These are phyloP conservation scores for Rhizophlyctis rosea DNA, from an alignment of 192 early-diverging fungal genomes.

Conservation along the genomic window DNA sequence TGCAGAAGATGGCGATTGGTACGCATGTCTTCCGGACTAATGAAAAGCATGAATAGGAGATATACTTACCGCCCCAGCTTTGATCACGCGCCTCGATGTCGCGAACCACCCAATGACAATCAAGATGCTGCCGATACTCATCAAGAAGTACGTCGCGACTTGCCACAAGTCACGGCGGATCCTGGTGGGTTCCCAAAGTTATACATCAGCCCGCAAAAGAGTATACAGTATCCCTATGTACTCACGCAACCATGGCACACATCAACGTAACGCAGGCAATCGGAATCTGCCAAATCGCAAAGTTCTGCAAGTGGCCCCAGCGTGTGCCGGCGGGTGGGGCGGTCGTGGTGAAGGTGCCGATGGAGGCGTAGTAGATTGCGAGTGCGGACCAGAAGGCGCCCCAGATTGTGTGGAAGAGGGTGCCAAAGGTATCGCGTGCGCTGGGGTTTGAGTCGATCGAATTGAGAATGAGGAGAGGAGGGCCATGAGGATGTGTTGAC, in stretches of 20 bases:
- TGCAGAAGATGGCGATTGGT: too few species aligned
- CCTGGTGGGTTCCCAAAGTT: neutral
- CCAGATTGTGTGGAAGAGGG: neutral
- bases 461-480: too few species aligned
- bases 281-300: neutral
- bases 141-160: too few species aligned
- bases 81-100: neutral
- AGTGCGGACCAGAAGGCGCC: neutral
- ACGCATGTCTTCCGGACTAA: neutral
- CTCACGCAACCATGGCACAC: neutral
- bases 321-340: too few species aligned
- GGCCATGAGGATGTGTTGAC: too few species aligned
- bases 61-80: neutral
- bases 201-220: neutral
- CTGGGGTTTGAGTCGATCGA: neutral
- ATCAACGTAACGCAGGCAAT: neutral
- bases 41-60: neutral
- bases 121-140: too few species aligned
- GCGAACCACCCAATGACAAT: neutral
- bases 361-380: neutral
- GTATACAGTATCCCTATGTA: too few species aligned
- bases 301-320: neutral
- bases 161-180: neutral
- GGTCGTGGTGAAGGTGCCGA: neutral
- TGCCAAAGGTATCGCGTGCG: neutral